phyloP scores from a whole-genome alignment of 306 rosid genomes.

The Rubus parviflorus region DNA sequence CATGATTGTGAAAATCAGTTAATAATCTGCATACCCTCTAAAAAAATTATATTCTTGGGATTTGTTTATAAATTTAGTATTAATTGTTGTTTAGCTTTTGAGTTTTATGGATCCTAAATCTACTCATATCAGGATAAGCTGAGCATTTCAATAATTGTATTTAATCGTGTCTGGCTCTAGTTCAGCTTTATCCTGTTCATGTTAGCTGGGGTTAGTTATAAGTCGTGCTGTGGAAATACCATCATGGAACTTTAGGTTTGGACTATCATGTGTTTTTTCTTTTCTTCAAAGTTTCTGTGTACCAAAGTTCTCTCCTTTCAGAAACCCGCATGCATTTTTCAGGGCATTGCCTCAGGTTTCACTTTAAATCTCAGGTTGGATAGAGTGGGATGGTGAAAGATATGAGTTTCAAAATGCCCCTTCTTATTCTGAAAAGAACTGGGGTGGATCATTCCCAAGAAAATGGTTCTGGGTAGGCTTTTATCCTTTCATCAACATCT shows the following conservation, averaged over 20 bases:
- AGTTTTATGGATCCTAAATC: not conserved
- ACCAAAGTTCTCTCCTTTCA: slow-evolving; percentile 14
- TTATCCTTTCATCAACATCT: slow-evolving; percentile 25
- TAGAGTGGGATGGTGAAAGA: slow-evolving; percentile 97
- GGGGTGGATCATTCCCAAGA: slow-evolving; percentile 98
- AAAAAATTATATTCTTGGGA: too few relatives aligned
- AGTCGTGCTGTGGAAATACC: not conserved
- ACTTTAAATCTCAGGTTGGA: slow-evolving; percentile 86
- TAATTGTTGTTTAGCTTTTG: not conserved
- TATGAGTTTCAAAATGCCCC: slow-evolving; percentile 89
- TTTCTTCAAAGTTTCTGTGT: not conserved
- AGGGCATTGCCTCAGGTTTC: slow-evolving; percentile 33
- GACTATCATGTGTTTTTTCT: not conserved
- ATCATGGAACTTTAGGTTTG: not conserved
- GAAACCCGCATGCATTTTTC: slow-evolving; percentile 8
- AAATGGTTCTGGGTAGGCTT: slow-evolving; percentile 96
- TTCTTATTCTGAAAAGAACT: slow-evolving; percentile 90
- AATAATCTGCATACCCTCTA: too few relatives aligned
- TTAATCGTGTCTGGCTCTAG: not conserved
- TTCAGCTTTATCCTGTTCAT: not conserved
- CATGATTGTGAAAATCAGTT: not conserved
- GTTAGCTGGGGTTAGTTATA: not conserved
- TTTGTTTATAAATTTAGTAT: not conserved
- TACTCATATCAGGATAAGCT: too few relatives aligned
- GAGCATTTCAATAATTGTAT: not conserved